Evolutionary conservation across 768 basidiomycete genomes (phyloP).

Genomic region (Leccinum longicurvipes): DNA sequence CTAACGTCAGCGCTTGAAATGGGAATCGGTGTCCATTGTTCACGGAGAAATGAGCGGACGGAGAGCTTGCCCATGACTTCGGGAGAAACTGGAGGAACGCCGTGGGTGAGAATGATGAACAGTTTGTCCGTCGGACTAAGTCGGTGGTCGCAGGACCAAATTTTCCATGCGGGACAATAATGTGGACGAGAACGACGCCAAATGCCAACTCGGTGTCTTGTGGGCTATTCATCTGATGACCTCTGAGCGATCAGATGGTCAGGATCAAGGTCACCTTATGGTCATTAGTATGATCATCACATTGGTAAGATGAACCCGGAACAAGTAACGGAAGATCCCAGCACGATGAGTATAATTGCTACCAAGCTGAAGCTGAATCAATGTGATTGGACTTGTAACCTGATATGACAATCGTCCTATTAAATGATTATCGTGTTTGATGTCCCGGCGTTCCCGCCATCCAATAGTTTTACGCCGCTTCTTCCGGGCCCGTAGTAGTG

Average conservation of each 20-base stretch:
- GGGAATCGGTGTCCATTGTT: slow-evolving; percentile 30
- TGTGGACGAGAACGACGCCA: background rate
- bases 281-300: background rate
- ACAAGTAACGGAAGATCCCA: background rate
- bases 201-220: background rate
- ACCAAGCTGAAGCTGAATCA: background rate
- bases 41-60: slow-evolving; percentile 16
- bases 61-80: slow-evolving; percentile 25
- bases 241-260: background rate
- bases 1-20: slow-evolving; percentile 16
- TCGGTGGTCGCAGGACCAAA: background rate
- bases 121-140: background rate
- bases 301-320: background rate
- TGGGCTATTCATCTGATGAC: background rate
- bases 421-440: background rate
- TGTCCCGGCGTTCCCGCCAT: background rate
- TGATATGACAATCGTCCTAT: background rate
- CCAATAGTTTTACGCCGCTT: background rate
- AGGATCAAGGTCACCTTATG: too few species aligned
- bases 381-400: background rate
- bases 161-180: background rate
- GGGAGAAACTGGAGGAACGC: background rate
- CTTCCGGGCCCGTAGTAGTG: background rate
- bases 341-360: background rate
- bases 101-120: background rate